phyloP scores from a whole-genome alignment of 345 rosid genomes.

The Salix koriyanagi region DNA sequence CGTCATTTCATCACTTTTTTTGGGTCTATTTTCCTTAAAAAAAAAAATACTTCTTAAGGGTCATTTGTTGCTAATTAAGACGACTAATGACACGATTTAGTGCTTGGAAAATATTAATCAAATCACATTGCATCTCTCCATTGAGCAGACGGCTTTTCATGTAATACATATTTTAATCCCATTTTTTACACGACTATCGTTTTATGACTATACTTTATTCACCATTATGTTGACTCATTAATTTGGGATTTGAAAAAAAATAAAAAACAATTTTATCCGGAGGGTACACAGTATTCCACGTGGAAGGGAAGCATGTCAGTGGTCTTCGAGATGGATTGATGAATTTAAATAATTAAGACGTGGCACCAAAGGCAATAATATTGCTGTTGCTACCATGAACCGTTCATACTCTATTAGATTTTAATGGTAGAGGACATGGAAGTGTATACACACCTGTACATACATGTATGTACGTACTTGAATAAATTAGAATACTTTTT shows the following conservation, averaged over 20 bases:
- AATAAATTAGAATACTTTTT: background rate
- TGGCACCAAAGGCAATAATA: background rate
- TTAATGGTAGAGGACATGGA: background rate
- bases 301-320: background rate
- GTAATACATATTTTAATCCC: background rate
- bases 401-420: background rate
- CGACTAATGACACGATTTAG: background rate
- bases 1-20: no score
- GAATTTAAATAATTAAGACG: background rate
- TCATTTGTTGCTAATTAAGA: background rate
- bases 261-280: background rate
- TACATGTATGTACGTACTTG: background rate
- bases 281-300: background rate
- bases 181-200: background rate
- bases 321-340: background rate
- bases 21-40: no score
- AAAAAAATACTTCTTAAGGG: background rate
- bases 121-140: background rate
- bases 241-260: background rate
- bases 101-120: background rate
- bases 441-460: background rate
- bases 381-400: background rate
- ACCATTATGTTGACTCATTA: background rate
- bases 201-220: background rate
- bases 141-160: slow-evolving; percentile 12